Evolutionary conservation across 345 rosid genomes (phyloP).

Genomic region (Populus pruinosa): DNA sequence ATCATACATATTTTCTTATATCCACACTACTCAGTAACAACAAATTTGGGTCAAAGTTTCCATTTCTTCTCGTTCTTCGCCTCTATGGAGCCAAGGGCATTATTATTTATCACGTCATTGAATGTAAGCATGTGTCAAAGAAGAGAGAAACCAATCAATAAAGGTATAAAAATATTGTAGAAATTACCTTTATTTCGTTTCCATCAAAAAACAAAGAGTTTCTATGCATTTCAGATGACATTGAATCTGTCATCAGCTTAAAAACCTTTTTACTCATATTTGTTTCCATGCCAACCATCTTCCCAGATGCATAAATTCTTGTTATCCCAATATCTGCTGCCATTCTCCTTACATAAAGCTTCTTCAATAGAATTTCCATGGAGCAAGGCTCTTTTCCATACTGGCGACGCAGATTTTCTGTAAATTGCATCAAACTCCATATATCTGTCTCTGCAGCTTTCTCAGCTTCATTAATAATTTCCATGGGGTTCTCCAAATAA

Average conservation of each 20-base stretch:
- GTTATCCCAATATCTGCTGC: slow-evolving; percentile 91
- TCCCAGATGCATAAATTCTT: slow-evolving; percentile 73
- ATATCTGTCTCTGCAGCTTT: slow-evolving; percentile 77
- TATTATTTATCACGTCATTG: neutral
- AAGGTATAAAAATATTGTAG: slow-evolving; percentile 1
- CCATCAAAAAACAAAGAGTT: slow-evolving; percentile 61
- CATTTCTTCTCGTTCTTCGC: neutral
- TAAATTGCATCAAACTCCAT: slow-evolving; percentile 83
- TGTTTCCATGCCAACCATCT: slow-evolving; percentile 83
- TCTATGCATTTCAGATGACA: slow-evolving; percentile 60
- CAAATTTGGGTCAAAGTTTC: neutral
- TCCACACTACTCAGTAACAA: neutral
- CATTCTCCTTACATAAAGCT: slow-evolving; percentile 89
- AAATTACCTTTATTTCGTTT: slow-evolving; percentile 71
- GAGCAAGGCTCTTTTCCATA: slow-evolving; percentile 88
- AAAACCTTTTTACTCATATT: slow-evolving; percentile 75
- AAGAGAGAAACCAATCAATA: neutral
- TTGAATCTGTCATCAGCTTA: slow-evolving; percentile 75
- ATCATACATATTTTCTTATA: neutral
- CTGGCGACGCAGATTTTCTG: slow-evolving; percentile 79
- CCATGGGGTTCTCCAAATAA: slow-evolving; percentile 79
- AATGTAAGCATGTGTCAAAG: neutral
- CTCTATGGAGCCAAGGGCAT: neutral
- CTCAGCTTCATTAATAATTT: slow-evolving; percentile 72
- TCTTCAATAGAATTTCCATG: slow-evolving; percentile 86